Evolutionary conservation across 345 rosid genomes (phyloP), one percentile per base, ranked within the genome.

Genomic region (Lagerstroemia speciosa): DNA sequence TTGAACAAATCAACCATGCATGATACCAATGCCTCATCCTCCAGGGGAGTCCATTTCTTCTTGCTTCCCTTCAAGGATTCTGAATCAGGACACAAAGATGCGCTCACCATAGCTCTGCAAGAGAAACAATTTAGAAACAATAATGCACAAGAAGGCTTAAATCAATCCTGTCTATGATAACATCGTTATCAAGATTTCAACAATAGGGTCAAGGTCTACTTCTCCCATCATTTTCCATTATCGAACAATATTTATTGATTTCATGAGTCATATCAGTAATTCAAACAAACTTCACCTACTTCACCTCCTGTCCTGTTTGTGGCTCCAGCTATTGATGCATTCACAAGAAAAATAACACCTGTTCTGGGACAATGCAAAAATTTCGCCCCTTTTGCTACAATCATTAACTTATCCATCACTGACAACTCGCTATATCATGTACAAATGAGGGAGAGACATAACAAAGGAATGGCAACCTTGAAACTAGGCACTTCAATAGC

Each of bases 11-110:
- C 65, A 15, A 61, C 36, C 65, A 61, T 61, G 36, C 65, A 61
- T 29, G 65, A 61, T 61, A 61, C 24, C 36, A 61, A 14, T 61
- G 65, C 32, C 33, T 31, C 32, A 61, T 61, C 65, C 33, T 61
- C 65, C 32, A 61, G 20, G 20, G 65, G 36, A 24, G 65, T 61
- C 65, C 65, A 61, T 29, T 61, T 61, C 36, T 34, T 61, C 65
- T 61, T 61, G 65, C 0, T 3, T 16, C 36, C 65, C 22, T 29
- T 61, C 2, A 16, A 31, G 32, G 32, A 6, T 61, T 61, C 65
- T 34, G 65, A 61, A 61, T 61, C 38, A 62, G 3, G 6, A 26
- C 24, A 16, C 24, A 24, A 2, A 24, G 55, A 48, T 20, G 55
- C 8, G 20, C 24, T 24, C 9, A 48, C 55, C 55, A 48, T 48